phyloP scores from a whole-genome alignment of 495 filamentous ascomycete genomes.

The Podospora pseudocomata region DNA sequence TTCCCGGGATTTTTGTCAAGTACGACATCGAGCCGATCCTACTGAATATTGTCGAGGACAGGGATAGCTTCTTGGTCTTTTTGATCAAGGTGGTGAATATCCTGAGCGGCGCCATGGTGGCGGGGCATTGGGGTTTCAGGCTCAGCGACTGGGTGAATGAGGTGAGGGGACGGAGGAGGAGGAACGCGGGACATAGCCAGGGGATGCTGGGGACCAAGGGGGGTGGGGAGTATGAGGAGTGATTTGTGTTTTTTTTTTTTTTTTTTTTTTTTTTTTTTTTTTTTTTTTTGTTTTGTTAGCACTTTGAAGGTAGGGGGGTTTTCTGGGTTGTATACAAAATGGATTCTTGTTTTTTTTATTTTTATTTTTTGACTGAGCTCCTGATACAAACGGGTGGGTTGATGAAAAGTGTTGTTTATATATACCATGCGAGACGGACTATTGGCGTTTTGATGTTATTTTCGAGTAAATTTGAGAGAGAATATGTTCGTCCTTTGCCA shows the following conservation, averaged over 20 bases:
- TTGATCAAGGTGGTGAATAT: conserved; percentile 68
- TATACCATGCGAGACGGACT: neutral
- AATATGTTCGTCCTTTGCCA: neutral
- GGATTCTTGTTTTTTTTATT: neutral
- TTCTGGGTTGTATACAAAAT: neutral
- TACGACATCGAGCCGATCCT: conserved; percentile 98
- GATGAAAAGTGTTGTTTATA: neutral
- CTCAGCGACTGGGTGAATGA: conserved; percentile 51
- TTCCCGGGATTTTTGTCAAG: conserved; percentile 97
- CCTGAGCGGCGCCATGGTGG: conserved; percentile 57
- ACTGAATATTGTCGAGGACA: conserved; percentile 76
- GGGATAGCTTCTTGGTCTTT: conserved; percentile 68
- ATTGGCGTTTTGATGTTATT: neutral
- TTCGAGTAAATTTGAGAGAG: neutral
- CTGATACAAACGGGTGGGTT: neutral
- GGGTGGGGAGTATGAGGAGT: neutral
- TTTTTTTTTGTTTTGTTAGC: too few species aligned
- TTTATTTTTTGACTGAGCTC: neutral
- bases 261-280: too few species aligned
- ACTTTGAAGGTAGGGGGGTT: too few species aligned
- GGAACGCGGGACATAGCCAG: conserved; percentile 48
- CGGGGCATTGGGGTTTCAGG: conserved; percentile 58
- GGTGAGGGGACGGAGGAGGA: conserved; percentile 45
- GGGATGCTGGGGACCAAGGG: conserved; percentile 49
- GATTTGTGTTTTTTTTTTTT: neutral